These are phyloP conservation scores for Striga hermonthica DNA, from an alignment of 305 asterid genomes.

Conservation along the genomic window DNA sequence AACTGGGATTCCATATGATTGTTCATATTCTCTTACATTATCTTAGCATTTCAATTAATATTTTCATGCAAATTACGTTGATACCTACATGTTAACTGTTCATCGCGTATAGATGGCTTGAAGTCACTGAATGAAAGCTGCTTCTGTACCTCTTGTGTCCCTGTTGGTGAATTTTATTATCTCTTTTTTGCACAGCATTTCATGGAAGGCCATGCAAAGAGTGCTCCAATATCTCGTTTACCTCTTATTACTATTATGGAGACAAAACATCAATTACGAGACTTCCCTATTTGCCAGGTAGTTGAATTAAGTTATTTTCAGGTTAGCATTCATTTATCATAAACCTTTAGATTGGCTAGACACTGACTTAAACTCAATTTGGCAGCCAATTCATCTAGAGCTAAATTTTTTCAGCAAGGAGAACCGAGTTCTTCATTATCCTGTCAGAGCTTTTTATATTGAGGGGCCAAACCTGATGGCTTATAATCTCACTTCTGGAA, in stretches of 20 bases:
- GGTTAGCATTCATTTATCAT: slow-evolving; percentile 17
- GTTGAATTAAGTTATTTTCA: slow-evolving; percentile 22
- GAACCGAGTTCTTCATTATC: slow-evolving; percentile 93
- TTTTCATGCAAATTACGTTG: slow-evolving; percentile 12
- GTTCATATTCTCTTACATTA: slow-evolving; percentile 8
- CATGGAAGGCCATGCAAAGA: slow-evolving; percentile 99
- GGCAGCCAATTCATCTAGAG: slow-evolving; percentile 96
- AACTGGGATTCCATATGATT: slow-evolving; percentile 12
- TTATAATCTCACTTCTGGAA: slow-evolving; percentile 87
- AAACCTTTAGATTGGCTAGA: background rate
- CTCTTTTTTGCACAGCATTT: slow-evolving; percentile 76
- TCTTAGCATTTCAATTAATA: slow-evolving; percentile 4
- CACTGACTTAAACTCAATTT: slow-evolving; percentile 37
- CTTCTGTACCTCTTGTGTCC: slow-evolving; percentile 25
- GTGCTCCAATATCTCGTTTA: slow-evolving; percentile 92
- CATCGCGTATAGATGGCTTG: slow-evolving; percentile 14
- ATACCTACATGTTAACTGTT: background rate
- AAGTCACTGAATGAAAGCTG: slow-evolving; percentile 6
- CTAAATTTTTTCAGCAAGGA: slow-evolving; percentile 88
- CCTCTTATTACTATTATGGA: slow-evolving; percentile 86
- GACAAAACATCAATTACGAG: slow-evolving; percentile 63
- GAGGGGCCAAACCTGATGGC: slow-evolving; percentile 96
- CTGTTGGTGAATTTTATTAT: slow-evolving; percentile 31
- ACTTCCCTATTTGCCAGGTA: slow-evolving; percentile 95
- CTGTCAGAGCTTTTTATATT: slow-evolving; percentile 87